Evolutionary conservation across 2,329 filamentous ascomycete species (phyloP), one percentile per base, ranked within the genome.

Genomic region (Colletotrichum kahawae): DNA sequence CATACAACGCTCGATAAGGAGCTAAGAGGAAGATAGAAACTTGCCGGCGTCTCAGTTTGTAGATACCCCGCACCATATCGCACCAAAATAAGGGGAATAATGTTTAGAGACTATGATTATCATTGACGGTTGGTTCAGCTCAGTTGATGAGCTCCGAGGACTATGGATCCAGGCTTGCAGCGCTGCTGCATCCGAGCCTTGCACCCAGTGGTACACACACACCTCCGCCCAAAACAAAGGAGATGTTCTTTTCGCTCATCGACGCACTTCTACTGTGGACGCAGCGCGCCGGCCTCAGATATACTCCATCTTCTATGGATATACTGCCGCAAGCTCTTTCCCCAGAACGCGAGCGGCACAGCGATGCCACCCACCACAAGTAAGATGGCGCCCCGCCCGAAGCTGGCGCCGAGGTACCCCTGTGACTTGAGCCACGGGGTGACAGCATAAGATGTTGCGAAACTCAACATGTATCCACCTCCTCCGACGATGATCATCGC

Each of bases 1-100:
- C 82, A 86, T 63, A 82, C 79, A 1, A 57, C 48, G 2, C 66
- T 67, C 12, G 85, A 86, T 5, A 67, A 75, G 36, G 84, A 85
- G 29, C 79, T 86, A 4, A 85, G 77, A 27, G 48, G 33, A 10
- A 18, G 24, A 8, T 68, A 16, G 38, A 29, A n/a, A 18, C 8
- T 33, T n/a, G 12, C 29, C 56, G 14, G 8, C 36, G 43, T 57
- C 21, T 18, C 33, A 13, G 27, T 21, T 51, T 18, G 21, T n/a
- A 12, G 12, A 33, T 24, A 21, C 43, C 13, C 29, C 12, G n/a
- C n/a, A 60, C n/a, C 36, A 24, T 21, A 5, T 21, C 6, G 34
- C 59, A 54, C 1, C 9, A 18, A 14, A 38, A 5, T 13, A 8
- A 18, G 18, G 18, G 4, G 7, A 8, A 14, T 4, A 31, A 7